phyloP scores from a whole-genome alignment of 345 rosid species.

The Brassica cretica region DNA sequence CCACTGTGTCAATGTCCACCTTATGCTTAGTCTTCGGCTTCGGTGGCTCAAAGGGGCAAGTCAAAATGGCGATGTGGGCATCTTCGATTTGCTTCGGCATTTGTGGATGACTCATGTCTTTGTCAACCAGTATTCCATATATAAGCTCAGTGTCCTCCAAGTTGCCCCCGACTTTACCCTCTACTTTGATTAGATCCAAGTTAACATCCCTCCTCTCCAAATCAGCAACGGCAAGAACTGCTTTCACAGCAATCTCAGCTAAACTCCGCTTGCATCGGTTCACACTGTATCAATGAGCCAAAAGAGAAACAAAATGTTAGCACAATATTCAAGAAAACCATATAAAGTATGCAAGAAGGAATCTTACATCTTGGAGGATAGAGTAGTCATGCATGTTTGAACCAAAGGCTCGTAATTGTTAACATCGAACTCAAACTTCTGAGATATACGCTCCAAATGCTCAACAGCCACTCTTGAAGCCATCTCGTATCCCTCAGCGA shows the following conservation, averaged over 20 bases:
- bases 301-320: background rate
- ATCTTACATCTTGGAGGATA: slow-evolving; percentile 83
- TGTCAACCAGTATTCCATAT: slow-evolving; percentile 83
- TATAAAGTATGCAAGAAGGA: background rate
- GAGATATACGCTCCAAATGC: slow-evolving; percentile 72
- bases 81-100: slow-evolving; percentile 92
- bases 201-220: slow-evolving; percentile 91
- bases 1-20: slow-evolving; percentile 96
- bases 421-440: slow-evolving; percentile 72
- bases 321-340: background rate
- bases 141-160: slow-evolving; percentile 87
- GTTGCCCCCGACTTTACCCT: slow-evolving; percentile 94
- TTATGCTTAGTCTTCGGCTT: slow-evolving; percentile 99
- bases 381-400: slow-evolving; percentile 94
- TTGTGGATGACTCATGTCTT: slow-evolving; percentile 98
- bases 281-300: slow-evolving; percentile 49
- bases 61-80: slow-evolving; percentile 94
- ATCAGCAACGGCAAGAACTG: slow-evolving; percentile 96
- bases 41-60: slow-evolving; percentile 98
- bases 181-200: slow-evolving; percentile 90
- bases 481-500: slow-evolving; percentile 94
- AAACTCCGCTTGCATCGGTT: slow-evolving; percentile 83
- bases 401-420: slow-evolving; percentile 73
- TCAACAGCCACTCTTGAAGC: slow-evolving; percentile 88
- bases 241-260: slow-evolving; percentile 97